Percentiles rank a stretch among this genome's conserved stretches.
Evolutionary conservation across 176 grass and related monocot genomes (phyloP).

Genomic region (Alopecurus myosuroides): DNA sequence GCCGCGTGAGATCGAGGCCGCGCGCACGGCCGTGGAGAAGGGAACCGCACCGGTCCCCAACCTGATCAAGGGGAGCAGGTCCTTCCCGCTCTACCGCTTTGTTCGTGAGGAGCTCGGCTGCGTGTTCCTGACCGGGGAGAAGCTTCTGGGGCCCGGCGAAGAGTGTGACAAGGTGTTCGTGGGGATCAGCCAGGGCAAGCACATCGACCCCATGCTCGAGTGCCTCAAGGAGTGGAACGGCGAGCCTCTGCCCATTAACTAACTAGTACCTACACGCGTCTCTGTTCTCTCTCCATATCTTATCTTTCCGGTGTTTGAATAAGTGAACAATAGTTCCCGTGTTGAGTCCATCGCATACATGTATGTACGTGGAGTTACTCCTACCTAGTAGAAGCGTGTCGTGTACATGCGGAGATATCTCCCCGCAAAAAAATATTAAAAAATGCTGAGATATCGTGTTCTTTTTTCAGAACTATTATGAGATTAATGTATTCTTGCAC

Average conservation of each 20-base stretch:
- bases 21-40: background rate
- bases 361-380: too few species aligned
- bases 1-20: background rate
- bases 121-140: background rate
- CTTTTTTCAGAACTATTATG: too few species aligned
- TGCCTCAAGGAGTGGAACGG: constrained; percentile 83
- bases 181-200: constrained; percentile 53
- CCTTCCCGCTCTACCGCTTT: background rate
- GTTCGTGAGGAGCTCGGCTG: background rate
- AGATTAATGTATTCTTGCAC: too few species aligned
- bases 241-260: constrained; percentile 51
- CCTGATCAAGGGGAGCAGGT: background rate
- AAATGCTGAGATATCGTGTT: too few species aligned
- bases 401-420: too few species aligned
- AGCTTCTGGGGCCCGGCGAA: background rate
- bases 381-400: too few species aligned
- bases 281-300: too few species aligned
- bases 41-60: background rate
- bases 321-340: too few species aligned
- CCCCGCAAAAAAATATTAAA: too few species aligned
- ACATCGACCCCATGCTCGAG: constrained; percentile 64
- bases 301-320: too few species aligned
- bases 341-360: too few species aligned
- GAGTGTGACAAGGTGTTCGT: constrained; percentile 60
- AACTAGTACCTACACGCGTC: too few species aligned